phyloP scores from a whole-genome alignment of 768 basidiomycete species.

The Pisolithus marmoratus region DNA sequence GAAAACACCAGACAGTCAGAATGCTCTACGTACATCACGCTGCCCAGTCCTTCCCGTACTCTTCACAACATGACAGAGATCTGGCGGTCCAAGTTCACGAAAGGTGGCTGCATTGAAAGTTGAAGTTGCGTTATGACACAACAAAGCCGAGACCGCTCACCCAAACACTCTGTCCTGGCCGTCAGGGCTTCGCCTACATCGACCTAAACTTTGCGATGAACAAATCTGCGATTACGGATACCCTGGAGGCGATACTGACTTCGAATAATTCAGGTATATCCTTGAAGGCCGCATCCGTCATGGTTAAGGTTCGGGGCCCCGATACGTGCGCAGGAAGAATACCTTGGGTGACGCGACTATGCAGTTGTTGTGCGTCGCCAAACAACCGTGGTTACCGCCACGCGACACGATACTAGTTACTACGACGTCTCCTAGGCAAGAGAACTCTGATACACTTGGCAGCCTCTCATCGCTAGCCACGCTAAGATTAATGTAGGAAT shows the following conservation, averaged over 20 bases:
- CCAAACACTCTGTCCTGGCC: constrained; percentile 86
- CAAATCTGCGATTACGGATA: not conserved
- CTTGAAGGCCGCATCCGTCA: constrained; percentile 76
- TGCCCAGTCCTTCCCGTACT: constrained; percentile 77
- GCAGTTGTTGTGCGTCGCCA: constrained; percentile 19
- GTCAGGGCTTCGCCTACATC: constrained; percentile 87
- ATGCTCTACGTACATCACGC: constrained; percentile 65
- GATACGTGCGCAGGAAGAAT: constrained; percentile 1
- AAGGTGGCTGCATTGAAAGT: constrained; percentile 65
- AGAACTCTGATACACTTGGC: too few species aligned
- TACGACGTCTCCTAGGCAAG: not conserved
- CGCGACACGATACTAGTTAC: not conserved
- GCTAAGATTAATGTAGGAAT: too few species aligned
- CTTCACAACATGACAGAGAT: constrained; percentile 94
- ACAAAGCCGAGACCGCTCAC: constrained; percentile 40
- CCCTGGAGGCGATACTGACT: constrained; percentile 37
- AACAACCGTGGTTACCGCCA: constrained; percentile 14
- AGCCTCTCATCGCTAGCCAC: too few species aligned
- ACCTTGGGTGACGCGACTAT: constrained; percentile 1
- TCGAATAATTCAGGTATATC: constrained; percentile 97
- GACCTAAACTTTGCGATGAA: constrained; percentile 41
- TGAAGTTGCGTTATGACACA: constrained; percentile 1
- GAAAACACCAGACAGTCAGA: not conserved
- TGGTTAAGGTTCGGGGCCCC: constrained; percentile 15
- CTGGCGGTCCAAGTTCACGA: constrained; percentile 95